A percentile compares a stretch with the other conserved stretches of the same genome.
Evolutionary conservation across 805 yeast species (phyloP).

Genomic region (Naumovozyma baii): DNA sequence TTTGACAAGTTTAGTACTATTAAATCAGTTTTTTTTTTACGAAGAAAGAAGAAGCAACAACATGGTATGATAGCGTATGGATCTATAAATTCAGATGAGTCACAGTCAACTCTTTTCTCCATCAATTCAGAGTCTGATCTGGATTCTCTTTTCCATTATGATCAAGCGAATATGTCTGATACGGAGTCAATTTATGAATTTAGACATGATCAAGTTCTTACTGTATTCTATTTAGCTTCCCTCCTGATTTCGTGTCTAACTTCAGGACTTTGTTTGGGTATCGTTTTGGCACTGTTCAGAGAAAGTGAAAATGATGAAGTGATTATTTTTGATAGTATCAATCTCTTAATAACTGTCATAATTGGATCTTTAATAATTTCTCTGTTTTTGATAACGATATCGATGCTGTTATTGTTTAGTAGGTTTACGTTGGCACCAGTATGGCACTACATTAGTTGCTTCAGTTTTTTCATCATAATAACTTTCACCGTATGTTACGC

Average conservation of each 20-base stretch:
- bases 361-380: slow-evolving; percentile 19
- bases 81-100: background rate
- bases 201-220: slow-evolving; percentile 26
- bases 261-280: slow-evolving; percentile 21
- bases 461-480: slow-evolving; percentile 18
- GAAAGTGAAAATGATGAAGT: slow-evolving; percentile 12
- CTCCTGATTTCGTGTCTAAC: slow-evolving; percentile 20
- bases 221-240: slow-evolving; percentile 22
- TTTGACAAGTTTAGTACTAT: slow-evolving; percentile 4
- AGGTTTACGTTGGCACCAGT: slow-evolving; percentile 24
- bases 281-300: slow-evolving; percentile 20
- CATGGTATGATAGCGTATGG: background rate
- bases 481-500: slow-evolving; percentile 27
- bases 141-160: slow-evolving; percentile 6
- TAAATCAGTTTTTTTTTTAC: background rate
- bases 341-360: slow-evolving; percentile 12
- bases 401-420: slow-evolving; percentile 23
- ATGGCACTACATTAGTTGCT: slow-evolving; percentile 27
- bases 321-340: slow-evolving; percentile 14
- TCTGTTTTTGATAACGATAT: slow-evolving; percentile 15
- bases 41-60: background rate
- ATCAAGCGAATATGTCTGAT: slow-evolving; percentile 14
- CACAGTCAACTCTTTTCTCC: slow-evolving; percentile 1
- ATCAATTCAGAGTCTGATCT: background rate
- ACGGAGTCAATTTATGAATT: slow-evolving; percentile 22